phyloP scores from a whole-genome alignment of 805 yeast genomes.

The Lipomyces kockii region DNA sequence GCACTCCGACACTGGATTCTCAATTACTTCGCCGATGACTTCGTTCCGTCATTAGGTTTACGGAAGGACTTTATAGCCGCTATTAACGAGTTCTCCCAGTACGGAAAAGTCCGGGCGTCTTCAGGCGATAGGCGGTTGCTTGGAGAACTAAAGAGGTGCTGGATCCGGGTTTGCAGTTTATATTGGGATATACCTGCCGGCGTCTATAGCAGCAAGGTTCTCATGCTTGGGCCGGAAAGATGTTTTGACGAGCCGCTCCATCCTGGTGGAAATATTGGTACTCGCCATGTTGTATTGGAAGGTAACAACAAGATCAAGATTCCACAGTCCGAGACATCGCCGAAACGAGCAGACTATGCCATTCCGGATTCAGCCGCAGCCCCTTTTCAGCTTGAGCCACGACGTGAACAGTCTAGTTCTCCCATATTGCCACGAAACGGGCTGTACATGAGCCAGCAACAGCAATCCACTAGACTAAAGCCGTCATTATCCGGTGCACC shows the following conservation, averaged over 20 bases:
- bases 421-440: conserved; percentile 4
- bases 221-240: conserved; percentile 15
- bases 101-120: conserved; percentile 39
- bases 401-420: neutral
- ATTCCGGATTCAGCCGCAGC: neutral
- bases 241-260: conserved; percentile 38
- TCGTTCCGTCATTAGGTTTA: conserved; percentile 57
- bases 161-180: conserved; percentile 51
- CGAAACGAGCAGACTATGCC: neutral
- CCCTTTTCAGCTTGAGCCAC: neutral
- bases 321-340: neutral
- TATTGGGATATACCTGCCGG: conserved; percentile 43
- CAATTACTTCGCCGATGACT: conserved; percentile 87
- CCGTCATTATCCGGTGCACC: neutral
- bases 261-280: conserved; percentile 44
- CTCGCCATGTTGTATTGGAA: conserved; percentile 8
- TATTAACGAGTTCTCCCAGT: conserved; percentile 47
- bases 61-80: conserved; percentile 49
- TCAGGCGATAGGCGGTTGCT: conserved; percentile 47
- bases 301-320: neutral
- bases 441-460: neutral
- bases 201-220: conserved; percentile 14
- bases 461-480: neutral
- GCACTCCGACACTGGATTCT: conserved; percentile 86
- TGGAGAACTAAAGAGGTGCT: conserved; percentile 54